phyloP scores from a whole-genome alignment of 371 early-diverging fungal genomes.

The Mucor mucedo region DNA sequence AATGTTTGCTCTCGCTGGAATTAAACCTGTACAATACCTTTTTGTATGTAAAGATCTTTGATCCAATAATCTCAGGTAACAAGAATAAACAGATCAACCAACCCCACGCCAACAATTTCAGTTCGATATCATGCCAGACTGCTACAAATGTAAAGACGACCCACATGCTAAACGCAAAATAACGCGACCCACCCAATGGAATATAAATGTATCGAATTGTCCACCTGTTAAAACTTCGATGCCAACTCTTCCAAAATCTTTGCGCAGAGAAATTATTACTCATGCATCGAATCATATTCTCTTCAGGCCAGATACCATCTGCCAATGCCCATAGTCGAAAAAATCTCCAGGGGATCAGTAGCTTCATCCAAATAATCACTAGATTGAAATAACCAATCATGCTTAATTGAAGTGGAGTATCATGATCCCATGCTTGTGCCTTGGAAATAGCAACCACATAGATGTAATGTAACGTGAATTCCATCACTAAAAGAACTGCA shows the following conservation, averaged over 20 bases:
- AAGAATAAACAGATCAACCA: conserved; percentile 90
- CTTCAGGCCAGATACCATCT: conserved; percentile 86
- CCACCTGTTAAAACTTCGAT: conserved; percentile 90
- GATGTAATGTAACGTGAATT: conserved; percentile 78
- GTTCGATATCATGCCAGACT: conserved; percentile 92
- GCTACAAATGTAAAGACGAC: conserved; percentile 94
- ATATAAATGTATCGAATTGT: conserved; percentile 89
- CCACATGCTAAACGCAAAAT: conserved; percentile 73
- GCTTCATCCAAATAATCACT: conserved; percentile 88
- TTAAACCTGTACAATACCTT: conserved; percentile 35
- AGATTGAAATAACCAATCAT: conserved; percentile 85
- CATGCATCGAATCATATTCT: conserved; percentile 95
- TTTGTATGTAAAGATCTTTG: conserved; percentile 61
- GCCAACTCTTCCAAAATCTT: conserved; percentile 95
- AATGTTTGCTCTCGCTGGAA: no score
- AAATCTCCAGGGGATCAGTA: conserved; percentile 93
- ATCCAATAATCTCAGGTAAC: conserved; percentile 79
- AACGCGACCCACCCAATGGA: conserved; percentile 83
- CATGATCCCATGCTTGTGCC: conserved; percentile 77
- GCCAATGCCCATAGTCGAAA: conserved; percentile 90
- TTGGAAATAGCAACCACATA: conserved; percentile 89
- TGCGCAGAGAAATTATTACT: conserved; percentile 88
- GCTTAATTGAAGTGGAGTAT: conserved; percentile 75
- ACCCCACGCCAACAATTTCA: conserved; percentile 90
- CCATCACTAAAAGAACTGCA: conserved; percentile 74